Percentiles rank a stretch among this genome's conserved stretches.
phyloP scores from a whole-genome alignment of 108 stramenopile genomes.

The Cyclotella choctawhatcheeana region DNA sequence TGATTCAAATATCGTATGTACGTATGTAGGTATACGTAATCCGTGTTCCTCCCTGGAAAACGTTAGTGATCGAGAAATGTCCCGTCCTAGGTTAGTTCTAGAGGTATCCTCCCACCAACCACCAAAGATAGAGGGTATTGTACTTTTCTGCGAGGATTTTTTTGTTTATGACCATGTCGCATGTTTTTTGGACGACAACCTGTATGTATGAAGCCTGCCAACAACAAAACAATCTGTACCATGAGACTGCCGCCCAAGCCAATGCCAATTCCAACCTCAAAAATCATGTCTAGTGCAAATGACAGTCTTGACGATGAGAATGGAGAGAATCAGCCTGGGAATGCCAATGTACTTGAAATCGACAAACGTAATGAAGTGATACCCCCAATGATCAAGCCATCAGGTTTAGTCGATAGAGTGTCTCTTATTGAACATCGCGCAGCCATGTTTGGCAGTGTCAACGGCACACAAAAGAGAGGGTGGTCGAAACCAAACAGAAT shows the following conservation, averaged over 20 bases:
- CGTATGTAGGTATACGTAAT: too few species aligned
- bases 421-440: constrained; percentile 2
- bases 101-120: too few species aligned
- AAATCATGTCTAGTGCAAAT: not conserved
- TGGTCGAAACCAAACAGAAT: not conserved
- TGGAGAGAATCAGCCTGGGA: not conserved
- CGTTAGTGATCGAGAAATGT: too few species aligned
- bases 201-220: too few species aligned
- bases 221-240: not conserved
- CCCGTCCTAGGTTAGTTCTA: too few species aligned
- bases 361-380: too few species aligned
- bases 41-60: too few species aligned
- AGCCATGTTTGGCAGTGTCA: not conserved
- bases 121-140: too few species aligned
- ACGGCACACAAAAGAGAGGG: not conserved
- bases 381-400: not conserved
- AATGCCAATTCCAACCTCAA: not conserved
- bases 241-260: constrained; percentile 3
- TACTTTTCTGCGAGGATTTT: too few species aligned
- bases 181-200: too few species aligned
- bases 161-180: too few species aligned
- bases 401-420: not conserved
- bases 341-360: not conserved
- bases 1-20: too few species aligned
- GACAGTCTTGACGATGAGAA: not conserved